phyloP scores from a whole-genome alignment of 176 grass and related monocot species.

The Panicum miliaceum region DNA sequence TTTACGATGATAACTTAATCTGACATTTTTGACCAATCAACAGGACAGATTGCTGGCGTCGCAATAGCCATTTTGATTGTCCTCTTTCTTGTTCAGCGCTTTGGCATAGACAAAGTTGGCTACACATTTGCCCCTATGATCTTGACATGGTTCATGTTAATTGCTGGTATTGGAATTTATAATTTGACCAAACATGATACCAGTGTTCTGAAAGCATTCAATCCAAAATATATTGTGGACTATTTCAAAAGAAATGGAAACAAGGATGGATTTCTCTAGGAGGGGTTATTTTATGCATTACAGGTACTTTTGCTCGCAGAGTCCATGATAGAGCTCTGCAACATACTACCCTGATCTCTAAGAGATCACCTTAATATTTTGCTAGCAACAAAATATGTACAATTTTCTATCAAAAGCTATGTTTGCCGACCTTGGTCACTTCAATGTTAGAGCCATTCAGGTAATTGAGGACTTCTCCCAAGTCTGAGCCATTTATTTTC shows the following conservation, averaged over 20 bases:
- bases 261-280: constrained; percentile 76
- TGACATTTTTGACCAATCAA: constrained; percentile 21
- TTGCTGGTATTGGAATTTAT: constrained; percentile 66
- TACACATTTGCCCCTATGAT: constrained; percentile 80
- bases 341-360: constrained; percentile 8
- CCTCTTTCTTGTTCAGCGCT: constrained; percentile 64
- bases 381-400: constrained; percentile 5
- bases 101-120: constrained; percentile 78
- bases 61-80: constrained; percentile 62
- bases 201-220: constrained; percentile 62
- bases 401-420: constrained; percentile 43
- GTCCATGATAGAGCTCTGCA: constrained; percentile 4
- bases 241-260: constrained; percentile 81
- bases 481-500: constrained; percentile 6
- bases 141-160: constrained; percentile 64
- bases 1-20: constrained; percentile 1
- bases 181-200: constrained; percentile 67
- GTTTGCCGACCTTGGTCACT: constrained; percentile 87
- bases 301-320: constrained; percentile 56
- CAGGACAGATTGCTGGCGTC: constrained; percentile 64
- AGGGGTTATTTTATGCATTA: constrained; percentile 76
- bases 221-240: constrained; percentile 70
- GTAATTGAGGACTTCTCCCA: constrained; percentile 37
- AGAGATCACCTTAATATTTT: constrained; percentile 17
- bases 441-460: constrained; percentile 72